Conservation (phyloP, 257 asterid genomes). For the Plectranthus barbatus region DNA sequence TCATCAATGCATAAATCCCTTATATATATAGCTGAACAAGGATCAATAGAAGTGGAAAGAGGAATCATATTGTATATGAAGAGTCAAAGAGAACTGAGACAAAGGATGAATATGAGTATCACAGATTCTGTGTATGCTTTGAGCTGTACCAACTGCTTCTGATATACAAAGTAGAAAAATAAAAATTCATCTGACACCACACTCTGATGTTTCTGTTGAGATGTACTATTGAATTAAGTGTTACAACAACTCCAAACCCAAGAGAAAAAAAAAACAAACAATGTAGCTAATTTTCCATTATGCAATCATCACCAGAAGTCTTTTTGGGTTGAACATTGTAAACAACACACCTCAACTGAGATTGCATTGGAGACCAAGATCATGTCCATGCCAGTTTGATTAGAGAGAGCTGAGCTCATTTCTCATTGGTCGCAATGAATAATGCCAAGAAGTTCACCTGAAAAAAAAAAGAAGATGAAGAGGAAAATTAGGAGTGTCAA, state of each 20-base stretch:
- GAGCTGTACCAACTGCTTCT: not conserved
- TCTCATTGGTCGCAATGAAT: not conserved
- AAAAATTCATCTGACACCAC: not conserved
- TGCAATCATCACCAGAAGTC: not conserved
- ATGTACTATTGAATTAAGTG: not conserved
- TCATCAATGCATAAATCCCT: too few relatives aligned
- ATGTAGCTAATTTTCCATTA: not conserved
- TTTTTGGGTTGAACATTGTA: not conserved
- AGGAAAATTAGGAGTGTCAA: not conserved
- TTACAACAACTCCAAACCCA: constrained; percentile 1
- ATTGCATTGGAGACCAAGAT: constrained; percentile 8
- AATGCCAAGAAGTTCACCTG: constrained; percentile 11
- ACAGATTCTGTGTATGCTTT: not conserved
- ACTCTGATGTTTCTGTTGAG: not conserved
- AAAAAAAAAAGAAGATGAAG: not conserved
- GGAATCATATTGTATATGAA: not conserved
- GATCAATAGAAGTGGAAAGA: not conserved
- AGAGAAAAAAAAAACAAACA: not conserved
- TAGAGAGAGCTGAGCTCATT: not conserved
- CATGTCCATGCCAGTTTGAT: not conserved
- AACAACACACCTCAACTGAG: not conserved
- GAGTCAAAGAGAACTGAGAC: too few relatives aligned
- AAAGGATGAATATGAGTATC: not conserved
- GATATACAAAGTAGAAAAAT: not conserved
- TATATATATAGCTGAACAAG: too few relatives aligned